Percentiles rank a stretch among this genome's conserved stretches.
Conservation (phyloP, 2,329 filamentous ascomycete species). For the Beauveria caledonica region DNA sequence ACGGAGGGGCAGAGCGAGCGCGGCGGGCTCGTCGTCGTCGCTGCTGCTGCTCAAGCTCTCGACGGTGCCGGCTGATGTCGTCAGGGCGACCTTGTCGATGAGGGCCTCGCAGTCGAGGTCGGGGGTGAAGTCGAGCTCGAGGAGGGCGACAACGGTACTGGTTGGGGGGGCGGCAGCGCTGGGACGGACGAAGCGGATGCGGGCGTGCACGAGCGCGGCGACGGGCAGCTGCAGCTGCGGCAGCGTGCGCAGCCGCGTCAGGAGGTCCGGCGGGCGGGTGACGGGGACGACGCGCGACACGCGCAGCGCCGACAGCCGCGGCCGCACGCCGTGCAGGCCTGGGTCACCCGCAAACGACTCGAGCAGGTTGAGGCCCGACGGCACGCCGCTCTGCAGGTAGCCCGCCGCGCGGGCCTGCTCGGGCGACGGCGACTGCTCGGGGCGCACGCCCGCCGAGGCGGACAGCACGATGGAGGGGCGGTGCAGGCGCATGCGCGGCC, state of each 20-base stretch:
- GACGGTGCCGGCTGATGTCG: slow-evolving; percentile 49
- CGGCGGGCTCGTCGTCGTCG: slow-evolving; percentile 29
- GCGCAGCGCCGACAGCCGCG: slow-evolving; percentile 62
- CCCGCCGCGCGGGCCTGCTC: slow-evolving; percentile 37
- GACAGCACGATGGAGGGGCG: slow-evolving; percentile 58
- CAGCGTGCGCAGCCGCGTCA: slow-evolving; percentile 56
- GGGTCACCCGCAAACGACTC: slow-evolving; percentile 63
- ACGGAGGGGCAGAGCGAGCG: slow-evolving; percentile 44
- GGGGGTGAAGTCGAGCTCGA: slow-evolving; percentile 67
- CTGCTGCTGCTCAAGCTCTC: slow-evolving; percentile 36
- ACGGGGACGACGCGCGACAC: slow-evolving; percentile 67
- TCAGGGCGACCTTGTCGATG: slow-evolving; percentile 51
- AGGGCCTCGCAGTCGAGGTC: slow-evolving; percentile 59
- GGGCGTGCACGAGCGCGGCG: slow-evolving; percentile 61
- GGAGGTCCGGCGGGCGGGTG: slow-evolving; percentile 51
- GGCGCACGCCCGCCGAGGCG: slow-evolving; percentile 52
- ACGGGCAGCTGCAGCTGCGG: slow-evolving; percentile 56
- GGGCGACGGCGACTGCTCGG: slow-evolving; percentile 26
- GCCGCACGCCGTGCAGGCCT: slow-evolving; percentile 50
- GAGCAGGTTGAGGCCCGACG: slow-evolving; percentile 67
- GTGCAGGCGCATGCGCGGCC: slow-evolving; percentile 57
- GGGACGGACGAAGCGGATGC: slow-evolving; percentile 62
- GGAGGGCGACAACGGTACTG: slow-evolving; percentile 56
- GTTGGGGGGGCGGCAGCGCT: slow-evolving; percentile 48
- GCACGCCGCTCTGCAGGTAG: slow-evolving; percentile 61